Evolutionary conservation across 768 basidiomycete species (phyloP).

Genomic region (Agrocybe chaxingu): DNA sequence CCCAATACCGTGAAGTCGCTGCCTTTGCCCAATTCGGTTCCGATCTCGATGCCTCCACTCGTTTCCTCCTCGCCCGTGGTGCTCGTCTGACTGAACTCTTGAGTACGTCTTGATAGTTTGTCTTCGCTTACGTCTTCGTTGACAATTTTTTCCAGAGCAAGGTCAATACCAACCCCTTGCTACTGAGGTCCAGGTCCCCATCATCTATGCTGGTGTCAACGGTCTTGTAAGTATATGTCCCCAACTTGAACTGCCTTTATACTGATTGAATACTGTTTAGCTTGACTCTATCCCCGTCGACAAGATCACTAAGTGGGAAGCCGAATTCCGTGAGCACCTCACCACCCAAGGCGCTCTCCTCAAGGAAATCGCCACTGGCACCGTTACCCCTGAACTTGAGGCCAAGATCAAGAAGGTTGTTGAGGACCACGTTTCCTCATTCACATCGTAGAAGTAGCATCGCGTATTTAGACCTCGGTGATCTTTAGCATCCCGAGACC

Average conservation of each 20-base stretch:
- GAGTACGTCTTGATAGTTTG: constrained; percentile 45
- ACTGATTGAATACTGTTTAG: constrained; percentile 28
- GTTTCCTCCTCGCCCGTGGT: constrained; percentile 97
- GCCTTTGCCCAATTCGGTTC: constrained; percentile 99
- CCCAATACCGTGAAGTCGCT: constrained; percentile 99
- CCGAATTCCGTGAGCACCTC: constrained; percentile 88
- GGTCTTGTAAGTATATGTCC: constrained; percentile 69
- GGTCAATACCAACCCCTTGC: constrained; percentile 95
- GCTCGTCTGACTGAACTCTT: constrained; percentile 96
- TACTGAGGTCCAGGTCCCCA: constrained; percentile 96
- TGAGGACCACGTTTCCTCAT: constrained; percentile 82
- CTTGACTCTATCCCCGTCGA: constrained; percentile 96
- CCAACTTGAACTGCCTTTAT: not conserved
- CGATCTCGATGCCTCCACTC: constrained; percentile 98
- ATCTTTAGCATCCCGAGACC: constrained; percentile 18
- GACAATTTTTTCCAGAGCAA: constrained; percentile 64
- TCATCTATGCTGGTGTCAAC: constrained; percentile 99
- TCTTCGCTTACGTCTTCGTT: not conserved
- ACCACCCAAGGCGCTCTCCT: constrained; percentile 74
- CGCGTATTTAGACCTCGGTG: constrained; percentile 26
- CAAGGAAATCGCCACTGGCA: constrained; percentile 79
- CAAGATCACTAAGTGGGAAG: constrained; percentile 91
- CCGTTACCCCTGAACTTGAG: constrained; percentile 88
- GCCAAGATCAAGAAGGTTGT: constrained; percentile 93
- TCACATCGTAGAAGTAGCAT: constrained; percentile 49